Evolutionary conservation across 768 basidiomycete species (phyloP), one percentile per base, ranked within the genome.

Genomic region (Rhodotorula babjevae): DNA sequence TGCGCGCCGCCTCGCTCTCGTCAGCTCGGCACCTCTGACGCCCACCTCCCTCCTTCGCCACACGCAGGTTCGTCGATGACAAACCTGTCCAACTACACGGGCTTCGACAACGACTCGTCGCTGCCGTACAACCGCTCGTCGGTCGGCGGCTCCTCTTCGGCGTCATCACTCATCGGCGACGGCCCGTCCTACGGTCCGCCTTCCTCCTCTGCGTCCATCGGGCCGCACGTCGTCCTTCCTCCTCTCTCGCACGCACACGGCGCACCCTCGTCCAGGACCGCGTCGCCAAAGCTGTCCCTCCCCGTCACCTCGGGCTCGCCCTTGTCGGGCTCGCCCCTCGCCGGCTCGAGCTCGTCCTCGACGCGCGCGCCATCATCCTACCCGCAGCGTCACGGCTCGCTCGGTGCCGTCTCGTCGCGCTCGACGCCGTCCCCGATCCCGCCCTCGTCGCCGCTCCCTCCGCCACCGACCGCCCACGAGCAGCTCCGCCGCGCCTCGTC

Each of bases 111-210:
- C 31, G 31, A 36, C 19, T 36, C 33, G 33, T 21, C 50, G 31
- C 55, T 65, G 40, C 68, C 63, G 9, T 52, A 52, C 63, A 21
- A 15, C 23, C 63, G 60, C 58, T 57, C 64, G 0, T 49, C 69
- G 0, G 27, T 11, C 10, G 36, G n/a, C n/a, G n/a, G 31, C 18
- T 59, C 49, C 27, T 70, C 40, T 2, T 42, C 60, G 8, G 31
- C 69, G 0, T 61, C 63, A 0, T 70, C 53, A 2, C 9, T 66
- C 29, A 14, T 19, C 53, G 18, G 31, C 29, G 14, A 0, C 33
- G 16, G 2, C 1, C 4, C 33, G 31, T 36, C 18, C 33, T 25
- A 36, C 56, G 27, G 6, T 8, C 16, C 53, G 25, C 64, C 64
- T 19, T 2, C 59, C 16, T 59, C 63, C 18, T 10, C 29, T 4